phyloP scores from a whole-genome alignment of 1,139 yeast species.

The Nakaseomyces uthaithaninus region DNA sequence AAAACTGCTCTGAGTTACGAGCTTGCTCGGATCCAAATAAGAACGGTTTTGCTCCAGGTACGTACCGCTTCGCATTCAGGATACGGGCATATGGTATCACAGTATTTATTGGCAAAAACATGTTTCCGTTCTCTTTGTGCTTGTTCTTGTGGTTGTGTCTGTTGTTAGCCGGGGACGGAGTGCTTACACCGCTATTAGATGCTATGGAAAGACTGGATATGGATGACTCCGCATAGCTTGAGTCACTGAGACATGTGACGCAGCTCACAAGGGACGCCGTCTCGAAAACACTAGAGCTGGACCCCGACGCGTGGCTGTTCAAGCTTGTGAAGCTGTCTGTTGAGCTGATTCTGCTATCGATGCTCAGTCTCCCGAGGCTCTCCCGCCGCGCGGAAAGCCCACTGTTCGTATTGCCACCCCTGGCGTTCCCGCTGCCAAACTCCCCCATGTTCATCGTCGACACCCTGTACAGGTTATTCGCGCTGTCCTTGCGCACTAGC shows the following conservation, averaged over 20 bases:
- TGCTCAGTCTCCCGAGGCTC: slow-evolving; percentile 10
- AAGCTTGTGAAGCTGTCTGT: slow-evolving; percentile 3
- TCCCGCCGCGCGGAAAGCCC: slow-evolving; percentile 3
- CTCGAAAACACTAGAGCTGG: slow-evolving; percentile 18
- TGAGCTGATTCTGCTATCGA: slow-evolving; percentile 15
- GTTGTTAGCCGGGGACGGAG: slow-evolving; percentile 2
- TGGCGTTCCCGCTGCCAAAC: neutral
- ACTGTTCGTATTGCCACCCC: neutral
- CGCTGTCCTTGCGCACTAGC: neutral
- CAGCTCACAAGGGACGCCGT: slow-evolving; percentile 30
- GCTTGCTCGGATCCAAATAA: too few species aligned
- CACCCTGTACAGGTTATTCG: slow-evolving; percentile 4
- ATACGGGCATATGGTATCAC: slow-evolving; percentile 30
- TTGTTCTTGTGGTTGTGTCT: slow-evolving; percentile 9
- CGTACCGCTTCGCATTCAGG: slow-evolving; percentile 20
- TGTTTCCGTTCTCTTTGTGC: slow-evolving; percentile 16
- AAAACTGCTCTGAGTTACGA: neutral
- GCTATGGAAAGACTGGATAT: neutral
- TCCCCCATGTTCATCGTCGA: slow-evolving; percentile 1
- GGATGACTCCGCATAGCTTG: slow-evolving; percentile 3
- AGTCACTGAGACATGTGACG: slow-evolving; percentile 29
- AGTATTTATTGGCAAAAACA: slow-evolving; percentile 24
- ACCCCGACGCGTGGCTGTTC: neutral
- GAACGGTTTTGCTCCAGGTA: too few species aligned
- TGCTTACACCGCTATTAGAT: slow-evolving; percentile 1